Conservation (phyloP, 1,284 basidiomycete species). For the Clitocybe nebularis region DNA sequence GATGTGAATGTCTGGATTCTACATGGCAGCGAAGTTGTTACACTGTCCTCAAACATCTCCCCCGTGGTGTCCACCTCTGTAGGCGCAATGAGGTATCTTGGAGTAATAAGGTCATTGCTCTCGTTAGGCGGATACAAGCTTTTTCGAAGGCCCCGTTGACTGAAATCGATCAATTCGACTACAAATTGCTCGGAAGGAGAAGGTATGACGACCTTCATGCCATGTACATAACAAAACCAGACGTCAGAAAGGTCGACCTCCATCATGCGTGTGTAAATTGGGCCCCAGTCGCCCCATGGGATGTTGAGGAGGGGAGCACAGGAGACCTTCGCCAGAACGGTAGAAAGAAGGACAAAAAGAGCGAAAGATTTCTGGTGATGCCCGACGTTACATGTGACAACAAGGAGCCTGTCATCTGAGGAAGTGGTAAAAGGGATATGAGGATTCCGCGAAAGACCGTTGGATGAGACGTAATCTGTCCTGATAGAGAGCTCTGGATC, state of each 20-base stretch:
- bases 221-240: constrained; percentile 17
- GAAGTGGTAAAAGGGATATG: constrained; percentile 11
- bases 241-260: constrained; percentile 5
- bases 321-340: constrained; percentile 1
- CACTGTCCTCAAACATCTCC: background rate
- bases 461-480: constrained; percentile 7
- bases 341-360: constrained; percentile 8
- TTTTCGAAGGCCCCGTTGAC: constrained; percentile 1
- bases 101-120: background rate
- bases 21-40: constrained; percentile 1
- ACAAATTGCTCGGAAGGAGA: background rate
- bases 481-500: constrained; percentile 8
- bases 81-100: background rate
- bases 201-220: constrained; percentile 9
- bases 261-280: constrained; percentile 7
- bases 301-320: background rate
- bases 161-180: constrained; percentile 9
- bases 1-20: background rate
- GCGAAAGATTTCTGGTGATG: background rate
- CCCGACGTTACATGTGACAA: constrained; percentile 4
- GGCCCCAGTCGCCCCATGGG: constrained; percentile 13
- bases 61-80: background rate
- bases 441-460: background rate
- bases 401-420: constrained; percentile 8
- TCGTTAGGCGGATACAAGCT: background rate